Conservation (phyloP, 139 green algal species). For the Coccomyxa sp. region DNA sequence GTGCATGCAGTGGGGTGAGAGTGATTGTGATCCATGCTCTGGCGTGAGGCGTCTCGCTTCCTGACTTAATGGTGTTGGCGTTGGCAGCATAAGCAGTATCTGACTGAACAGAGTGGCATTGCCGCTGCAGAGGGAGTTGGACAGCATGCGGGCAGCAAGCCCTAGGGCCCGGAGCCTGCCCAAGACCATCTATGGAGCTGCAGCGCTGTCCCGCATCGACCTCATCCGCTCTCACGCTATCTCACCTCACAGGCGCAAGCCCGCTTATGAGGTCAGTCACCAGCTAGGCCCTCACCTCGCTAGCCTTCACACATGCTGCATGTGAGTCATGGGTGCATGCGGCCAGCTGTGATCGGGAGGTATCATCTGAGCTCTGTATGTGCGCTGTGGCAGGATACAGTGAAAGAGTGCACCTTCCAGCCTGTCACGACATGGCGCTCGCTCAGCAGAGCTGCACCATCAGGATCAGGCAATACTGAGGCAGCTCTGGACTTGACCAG, state of each 20-base stretch:
- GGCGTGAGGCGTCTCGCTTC: background rate
- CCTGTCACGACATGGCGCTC: background rate
- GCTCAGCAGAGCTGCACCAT: background rate
- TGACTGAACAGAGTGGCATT: background rate
- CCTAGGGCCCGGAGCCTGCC: constrained; percentile 1
- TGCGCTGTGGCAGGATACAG: background rate
- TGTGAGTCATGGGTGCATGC: background rate
- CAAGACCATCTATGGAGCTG: constrained; percentile 11
- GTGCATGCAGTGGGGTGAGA: background rate
- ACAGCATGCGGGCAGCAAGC: background rate
- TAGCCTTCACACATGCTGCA: background rate
- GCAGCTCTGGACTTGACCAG: background rate
- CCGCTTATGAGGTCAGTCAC: background rate
- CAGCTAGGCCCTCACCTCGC: background rate
- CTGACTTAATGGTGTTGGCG: background rate
- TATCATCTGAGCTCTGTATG: background rate
- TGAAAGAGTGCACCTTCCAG: constrained; percentile 25
- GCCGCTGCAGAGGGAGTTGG: constrained; percentile 12
- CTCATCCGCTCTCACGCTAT: background rate
- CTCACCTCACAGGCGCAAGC: background rate
- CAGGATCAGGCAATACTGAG: background rate
- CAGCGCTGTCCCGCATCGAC: constrained; percentile 5
- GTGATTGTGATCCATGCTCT: background rate
- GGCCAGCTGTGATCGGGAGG: background rate
- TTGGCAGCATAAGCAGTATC: background rate